These are phyloP conservation scores for Triticum dicoccoides DNA, from an alignment of 176 grass and related monocot genomes.

Conservation along the genomic window DNA sequence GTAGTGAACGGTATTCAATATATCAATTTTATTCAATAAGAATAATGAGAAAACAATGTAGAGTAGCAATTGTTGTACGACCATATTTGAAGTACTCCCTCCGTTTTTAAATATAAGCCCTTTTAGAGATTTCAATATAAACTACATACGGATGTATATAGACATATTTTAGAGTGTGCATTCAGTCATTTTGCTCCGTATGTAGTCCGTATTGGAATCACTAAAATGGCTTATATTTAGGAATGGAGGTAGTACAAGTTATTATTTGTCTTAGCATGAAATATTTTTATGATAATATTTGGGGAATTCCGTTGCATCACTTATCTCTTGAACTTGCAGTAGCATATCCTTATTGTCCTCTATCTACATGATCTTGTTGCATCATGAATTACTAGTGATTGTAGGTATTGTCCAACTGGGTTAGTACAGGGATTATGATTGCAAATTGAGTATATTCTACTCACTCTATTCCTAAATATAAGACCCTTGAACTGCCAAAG, in stretches of 20 bases:
- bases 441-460: background rate
- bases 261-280: too few relatives aligned
- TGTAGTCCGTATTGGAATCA: too few relatives aligned
- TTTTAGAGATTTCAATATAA: too few relatives aligned
- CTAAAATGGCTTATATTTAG: too few relatives aligned
- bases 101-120: too few relatives aligned
- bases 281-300: background rate
- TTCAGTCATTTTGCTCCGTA: too few relatives aligned
- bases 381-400: background rate
- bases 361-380: background rate
- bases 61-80: background rate
- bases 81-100: background rate
- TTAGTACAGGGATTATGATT: background rate
- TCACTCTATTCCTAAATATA: too few relatives aligned
- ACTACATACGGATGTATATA: too few relatives aligned
- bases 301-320: background rate
- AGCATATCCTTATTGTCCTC: background rate
- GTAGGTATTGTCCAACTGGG: background rate
- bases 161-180: too few relatives aligned
- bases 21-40: background rate
- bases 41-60: background rate
- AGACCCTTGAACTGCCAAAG: too few relatives aligned
- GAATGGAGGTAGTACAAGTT: too few relatives aligned
- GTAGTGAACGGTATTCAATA: background rate
- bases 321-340: background rate